These are phyloP conservation scores for Penicillium ochrochloron DNA, from an alignment of 495 filamentous ascomycete genomes.

Conservation along the genomic window DNA sequence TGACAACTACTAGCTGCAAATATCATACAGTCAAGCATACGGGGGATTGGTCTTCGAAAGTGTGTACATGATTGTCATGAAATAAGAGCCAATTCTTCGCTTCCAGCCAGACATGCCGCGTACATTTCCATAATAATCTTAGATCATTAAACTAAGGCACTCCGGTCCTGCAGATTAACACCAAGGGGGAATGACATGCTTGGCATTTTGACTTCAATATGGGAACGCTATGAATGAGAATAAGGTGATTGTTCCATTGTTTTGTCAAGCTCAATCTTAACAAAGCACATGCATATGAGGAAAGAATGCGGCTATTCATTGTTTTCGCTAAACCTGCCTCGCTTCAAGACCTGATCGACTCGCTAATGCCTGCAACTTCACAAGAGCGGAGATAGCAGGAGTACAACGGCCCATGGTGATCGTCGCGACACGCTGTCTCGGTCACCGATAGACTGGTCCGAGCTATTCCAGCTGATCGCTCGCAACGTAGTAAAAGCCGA, in stretches of 20 bases:
- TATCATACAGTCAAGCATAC: slow-evolving; percentile 2
- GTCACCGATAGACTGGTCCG: background rate
- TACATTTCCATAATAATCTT: background rate
- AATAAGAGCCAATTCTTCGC: background rate
- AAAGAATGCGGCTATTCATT: background rate
- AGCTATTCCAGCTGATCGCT: background rate
- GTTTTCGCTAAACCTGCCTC: background rate
- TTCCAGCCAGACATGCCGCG: background rate
- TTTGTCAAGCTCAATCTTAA: background rate
- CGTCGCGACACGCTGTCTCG: background rate
- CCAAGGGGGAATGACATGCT: background rate
- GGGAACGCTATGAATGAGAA: background rate
- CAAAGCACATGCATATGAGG: background rate
- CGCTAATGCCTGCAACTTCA: background rate
- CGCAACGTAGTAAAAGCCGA: background rate
- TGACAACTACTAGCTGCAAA: background rate
- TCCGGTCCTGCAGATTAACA: background rate
- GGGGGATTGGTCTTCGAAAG: background rate
- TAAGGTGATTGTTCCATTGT: background rate
- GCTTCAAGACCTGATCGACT: background rate
- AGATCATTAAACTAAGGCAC: background rate
- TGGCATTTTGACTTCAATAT: background rate
- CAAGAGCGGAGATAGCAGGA: background rate
- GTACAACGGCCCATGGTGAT: background rate
- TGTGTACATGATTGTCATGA: background rate